phyloP scores from a whole-genome alignment of 2,329 filamentous ascomycete species.

The Macrophomina tecta region DNA sequence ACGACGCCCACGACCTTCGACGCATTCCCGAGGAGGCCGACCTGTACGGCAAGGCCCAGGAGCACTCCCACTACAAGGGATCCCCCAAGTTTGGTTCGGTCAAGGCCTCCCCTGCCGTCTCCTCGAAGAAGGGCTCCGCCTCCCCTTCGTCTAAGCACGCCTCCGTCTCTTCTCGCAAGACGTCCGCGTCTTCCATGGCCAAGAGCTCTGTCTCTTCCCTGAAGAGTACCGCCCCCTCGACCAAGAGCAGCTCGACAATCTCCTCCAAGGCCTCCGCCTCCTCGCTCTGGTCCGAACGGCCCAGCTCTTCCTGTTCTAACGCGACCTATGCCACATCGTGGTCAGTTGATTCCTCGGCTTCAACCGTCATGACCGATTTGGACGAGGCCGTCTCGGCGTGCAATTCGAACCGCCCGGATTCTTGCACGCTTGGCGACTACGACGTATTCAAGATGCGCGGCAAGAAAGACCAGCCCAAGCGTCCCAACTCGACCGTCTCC shows the following conservation, averaged over 20 bases:
- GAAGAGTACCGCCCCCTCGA: neutral
- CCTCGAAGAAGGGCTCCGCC: neutral
- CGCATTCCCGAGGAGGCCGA: constrained; percentile 19
- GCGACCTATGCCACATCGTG: constrained; percentile 18
- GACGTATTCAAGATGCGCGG: constrained; percentile 13
- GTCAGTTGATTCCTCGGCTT: constrained; percentile 16
- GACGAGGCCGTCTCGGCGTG: neutral
- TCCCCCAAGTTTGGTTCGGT: constrained; percentile 2
- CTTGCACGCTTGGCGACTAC: constrained; percentile 20
- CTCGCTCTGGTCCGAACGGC: constrained; percentile 19
- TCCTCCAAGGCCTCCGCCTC: constrained; percentile 20
- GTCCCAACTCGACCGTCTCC: constrained; percentile 11
- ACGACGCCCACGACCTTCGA: constrained; percentile 6
- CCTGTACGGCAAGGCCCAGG: constrained; percentile 19
- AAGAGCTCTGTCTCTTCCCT: constrained; percentile 18
- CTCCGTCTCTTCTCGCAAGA: neutral
- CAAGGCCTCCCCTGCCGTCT: neutral
- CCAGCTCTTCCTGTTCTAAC: constrained; percentile 19
- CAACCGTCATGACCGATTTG: constrained; percentile 19
- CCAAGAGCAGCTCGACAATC: constrained; percentile 11
- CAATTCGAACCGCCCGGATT: constrained; percentile 22
- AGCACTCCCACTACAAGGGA: neutral
- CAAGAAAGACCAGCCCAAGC: constrained; percentile 5
- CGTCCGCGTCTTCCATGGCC: neutral
- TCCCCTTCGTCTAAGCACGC: neutral